A percentile compares a stretch with the other conserved stretches of the same genome.
Evolutionary conservation across 2,329 filamentous ascomycete genomes (phyloP).

Genomic region (Pseudogymnoascus sp.): DNA sequence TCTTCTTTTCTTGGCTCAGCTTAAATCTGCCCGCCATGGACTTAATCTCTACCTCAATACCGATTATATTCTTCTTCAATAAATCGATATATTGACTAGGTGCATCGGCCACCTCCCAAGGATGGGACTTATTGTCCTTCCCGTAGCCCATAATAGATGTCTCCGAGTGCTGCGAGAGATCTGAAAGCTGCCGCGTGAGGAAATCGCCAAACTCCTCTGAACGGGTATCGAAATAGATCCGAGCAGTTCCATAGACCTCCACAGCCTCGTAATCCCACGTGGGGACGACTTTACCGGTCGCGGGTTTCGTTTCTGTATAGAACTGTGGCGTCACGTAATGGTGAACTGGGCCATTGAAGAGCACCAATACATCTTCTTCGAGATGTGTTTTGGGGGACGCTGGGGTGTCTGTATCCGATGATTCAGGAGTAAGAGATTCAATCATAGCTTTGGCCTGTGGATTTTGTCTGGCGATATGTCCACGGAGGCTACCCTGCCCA

Average conservation of each 20-base stretch:
- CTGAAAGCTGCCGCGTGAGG: constrained; percentile 42
- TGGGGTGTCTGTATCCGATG: too few relatives aligned
- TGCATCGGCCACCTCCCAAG: constrained; percentile 52
- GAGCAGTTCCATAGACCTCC: constrained; percentile 53
- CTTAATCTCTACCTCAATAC: constrained; percentile 50
- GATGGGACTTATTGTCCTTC: constrained; percentile 28
- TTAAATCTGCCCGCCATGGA: constrained; percentile 54
- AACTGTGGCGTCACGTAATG: constrained; percentile 64
- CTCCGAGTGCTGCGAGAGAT: constrained; percentile 45
- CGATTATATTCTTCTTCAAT: constrained; percentile 50
- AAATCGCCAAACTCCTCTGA: constrained; percentile 38
- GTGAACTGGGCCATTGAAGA: constrained; percentile 51
- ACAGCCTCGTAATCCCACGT: constrained; percentile 64
- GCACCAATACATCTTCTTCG: constrained; percentile 48
- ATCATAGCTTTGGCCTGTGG: constrained; percentile 56
- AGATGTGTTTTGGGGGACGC: constrained; percentile 18
- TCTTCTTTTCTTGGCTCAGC: constrained; percentile 54
- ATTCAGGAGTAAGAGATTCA: constrained; percentile 30
- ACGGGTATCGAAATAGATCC: constrained; percentile 43
- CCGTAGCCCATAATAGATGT: constrained; percentile 48
- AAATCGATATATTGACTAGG: constrained; percentile 47
- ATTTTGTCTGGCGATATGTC: constrained; percentile 55
- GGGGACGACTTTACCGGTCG: constrained; percentile 57
- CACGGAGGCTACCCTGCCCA: constrained; percentile 38
- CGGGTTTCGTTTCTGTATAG: constrained; percentile 57